Evolutionary conservation across 805 yeast species (phyloP).

Genomic region (Nakazawaea ambrosiae): DNA sequence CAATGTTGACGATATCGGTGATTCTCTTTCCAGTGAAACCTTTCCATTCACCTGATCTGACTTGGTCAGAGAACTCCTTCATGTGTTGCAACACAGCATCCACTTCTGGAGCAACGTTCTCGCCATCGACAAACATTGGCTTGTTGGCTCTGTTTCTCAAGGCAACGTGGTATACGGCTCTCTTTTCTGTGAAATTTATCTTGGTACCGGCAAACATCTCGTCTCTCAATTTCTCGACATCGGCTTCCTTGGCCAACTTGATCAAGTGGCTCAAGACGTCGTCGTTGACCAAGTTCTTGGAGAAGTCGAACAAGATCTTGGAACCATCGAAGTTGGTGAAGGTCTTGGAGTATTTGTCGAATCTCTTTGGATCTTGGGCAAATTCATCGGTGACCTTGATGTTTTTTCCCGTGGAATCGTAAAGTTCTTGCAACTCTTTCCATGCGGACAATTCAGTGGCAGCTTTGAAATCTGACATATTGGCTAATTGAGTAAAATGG

Average conservation of each 20-base stretch:
- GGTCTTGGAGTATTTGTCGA: conserved; percentile 66
- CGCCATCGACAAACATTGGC: conserved; percentile 85
- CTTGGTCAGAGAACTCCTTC: conserved; percentile 87
- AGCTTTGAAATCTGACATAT: conserved; percentile 45
- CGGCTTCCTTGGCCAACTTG: conserved; percentile 83
- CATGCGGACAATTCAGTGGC: conserved; percentile 78
- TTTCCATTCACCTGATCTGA: conserved; percentile 92
- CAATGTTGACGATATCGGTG: conserved; percentile 93
- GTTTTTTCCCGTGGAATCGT: conserved; percentile 60
- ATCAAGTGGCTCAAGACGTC: conserved; percentile 63
- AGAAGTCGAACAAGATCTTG: conserved; percentile 87
- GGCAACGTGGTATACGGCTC: conserved; percentile 97
- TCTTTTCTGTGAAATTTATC: conserved; percentile 91
- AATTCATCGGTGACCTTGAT: conserved; percentile 77
- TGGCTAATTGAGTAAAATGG: no score
- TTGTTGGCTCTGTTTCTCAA: conserved; percentile 86
- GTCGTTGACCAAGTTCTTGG: conserved; percentile 89
- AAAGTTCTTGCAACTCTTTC: conserved; percentile 66
- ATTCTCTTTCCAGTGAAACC: conserved; percentile 95
- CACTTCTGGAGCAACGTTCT: conserved; percentile 86
- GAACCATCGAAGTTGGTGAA: conserved; percentile 84
- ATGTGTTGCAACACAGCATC: conserved; percentile 88
- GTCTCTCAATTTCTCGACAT: conserved; percentile 80
- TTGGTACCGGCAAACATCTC: conserved; percentile 89
- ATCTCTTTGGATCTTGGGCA: conserved; percentile 65